Evolutionary conservation across 495 filamentous ascomycete genomes (phyloP), one percentile per base, ranked within the genome.

Genomic region (Penicillium pulvis): DNA sequence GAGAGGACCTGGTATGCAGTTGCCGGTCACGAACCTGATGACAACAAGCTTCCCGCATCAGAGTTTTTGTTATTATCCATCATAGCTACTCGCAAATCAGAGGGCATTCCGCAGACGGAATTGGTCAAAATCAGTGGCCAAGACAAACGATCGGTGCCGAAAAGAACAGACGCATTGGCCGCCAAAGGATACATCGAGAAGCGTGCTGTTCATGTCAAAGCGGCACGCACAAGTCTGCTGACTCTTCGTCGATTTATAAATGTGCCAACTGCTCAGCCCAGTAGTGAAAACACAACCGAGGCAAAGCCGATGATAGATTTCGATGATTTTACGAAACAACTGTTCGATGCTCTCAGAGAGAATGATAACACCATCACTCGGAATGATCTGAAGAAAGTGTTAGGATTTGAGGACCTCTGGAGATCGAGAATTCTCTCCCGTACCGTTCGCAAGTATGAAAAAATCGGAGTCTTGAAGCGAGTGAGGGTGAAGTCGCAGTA

Each of bases 101-200:
- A 84, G 20, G 93, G 93, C 14, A 89, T 97, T 41, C 73, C 87
- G 2, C 93, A 97, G 72, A 85, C 87, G 8, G 86, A 93, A 19
- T 76, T 97, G n/a, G 83, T 87, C 20, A 81, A 75, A 31, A 67
- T 89, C 9, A 91, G 90, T 58, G 87, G 88, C 19, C 93, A 97
- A 72, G 91, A 97, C 70, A 95, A 95, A 67, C 83, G 91, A 44
- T 97, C 93, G 2, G 83, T 96, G 6, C 91, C 93, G 12, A 85
- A 85, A 50, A 81, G 93, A 42, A 97, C 93, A 1, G 88, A 92
- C 60, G 74, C 79, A 2, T 80, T 97, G 19, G 83, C 83, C 20
- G 77, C 79, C 55, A 90, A 88, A 65, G 93, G 93, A 9, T 95
- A 96, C 69, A 91, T 97, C 47, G 86, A 87, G 39, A 97, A 97